Base-by-base conservation (phyloP, 2,329 filamentous ascomycete genomes). In the Cercospora sp. region DNA sequence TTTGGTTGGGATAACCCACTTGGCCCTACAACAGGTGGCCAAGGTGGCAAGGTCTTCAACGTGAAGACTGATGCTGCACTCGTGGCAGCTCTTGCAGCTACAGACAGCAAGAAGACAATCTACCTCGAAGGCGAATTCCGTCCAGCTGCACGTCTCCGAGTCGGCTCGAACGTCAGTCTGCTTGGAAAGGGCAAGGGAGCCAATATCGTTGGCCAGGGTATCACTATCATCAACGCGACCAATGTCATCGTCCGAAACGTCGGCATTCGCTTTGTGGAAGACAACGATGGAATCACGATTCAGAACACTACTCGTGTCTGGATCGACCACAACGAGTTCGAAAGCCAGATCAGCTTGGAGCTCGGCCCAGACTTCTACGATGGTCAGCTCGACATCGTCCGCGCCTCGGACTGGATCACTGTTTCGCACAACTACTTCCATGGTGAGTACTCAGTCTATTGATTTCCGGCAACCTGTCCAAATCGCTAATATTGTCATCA, bases 361-460 rank as follows among this genome's bases (percentile, higher is more conserved):
- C 36, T 73, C 31, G 71, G 72, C 5, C 70, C 71, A 1, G 70
- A 72, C 48, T 72, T 67, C 53, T 69, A 81, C 57, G 82, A 84
- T 61, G 82, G 82, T 8, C 81, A 83, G 74, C 74, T 83, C 31
- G 82, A 84, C 55, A 82, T 83, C 42, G 80, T 82, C 58, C 79
- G 80, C 3, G 81, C 77, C 3, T 80, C 80, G 0, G 82, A 84
- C 75, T 84, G 77, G 75, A 75, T 84, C 66, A 84, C 83, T 0
- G 75, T 84, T 2, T 83, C 80, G 0, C 82, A 81, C 80, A 84
- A 83, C 75, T 83, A 83, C 70, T 83, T 84, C 78, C 82, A 84
- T 68, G 64, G 62, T 61, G 45, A 39, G 30, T 10, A 6, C 20
- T 7, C n/a, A n/a, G n/a, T n/a, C n/a, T n/a, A n/a, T n/a, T n/a